Base-by-base conservation (phyloP, 306 rosid species). In the Glycine latifolia region DNA sequence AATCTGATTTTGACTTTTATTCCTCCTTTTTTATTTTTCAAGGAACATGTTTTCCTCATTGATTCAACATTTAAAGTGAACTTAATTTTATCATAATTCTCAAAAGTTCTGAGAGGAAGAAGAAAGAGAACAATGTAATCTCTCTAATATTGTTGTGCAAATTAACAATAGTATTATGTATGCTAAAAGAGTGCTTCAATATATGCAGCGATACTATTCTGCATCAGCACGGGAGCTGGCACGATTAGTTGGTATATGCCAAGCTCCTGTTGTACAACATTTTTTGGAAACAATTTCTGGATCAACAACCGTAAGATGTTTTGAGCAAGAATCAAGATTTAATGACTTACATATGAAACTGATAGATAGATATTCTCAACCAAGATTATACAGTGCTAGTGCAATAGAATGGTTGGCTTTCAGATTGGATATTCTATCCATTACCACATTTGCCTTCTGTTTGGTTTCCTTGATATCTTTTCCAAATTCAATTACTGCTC, bases 331-430 rank as follows among this genome's bases (percentile, higher is more conserved):
- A 52, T 81, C 82, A 1, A 85, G 90, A 86, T 91, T 91, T 79
- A 82, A 60, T 31, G 90, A 87, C 71, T 78, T 71, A 33, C 86
- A 90, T 78, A 82, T 90, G 94, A 88, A 78, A 65, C 71, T 91
- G 78, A 80, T 68, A 6, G 94, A 91, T 53, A 84, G 83, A 13
- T 87, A 84, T 84, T 79, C 86, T 44, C 87, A 90, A 50, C 95
- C 93, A 7, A 88, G 63, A 70, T 89, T 91, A 52, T 52, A 88
- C 67, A 54, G 47, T 7, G 73, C 87, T 0, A 82, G 82, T 65
- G 93, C 95, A 54, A 89, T 85, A 91, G 90, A 86, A 71, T 91
- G 93, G 91, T 83, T 91, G 16, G 85, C 85, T 80, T 82, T 91
- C 54, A 88, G 94, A 66, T 80, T 90, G 71, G 90, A 90, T 80